phyloP scores from a whole-genome alignment of 371 early-diverging fungal genomes.

The Mucor sp. region DNA sequence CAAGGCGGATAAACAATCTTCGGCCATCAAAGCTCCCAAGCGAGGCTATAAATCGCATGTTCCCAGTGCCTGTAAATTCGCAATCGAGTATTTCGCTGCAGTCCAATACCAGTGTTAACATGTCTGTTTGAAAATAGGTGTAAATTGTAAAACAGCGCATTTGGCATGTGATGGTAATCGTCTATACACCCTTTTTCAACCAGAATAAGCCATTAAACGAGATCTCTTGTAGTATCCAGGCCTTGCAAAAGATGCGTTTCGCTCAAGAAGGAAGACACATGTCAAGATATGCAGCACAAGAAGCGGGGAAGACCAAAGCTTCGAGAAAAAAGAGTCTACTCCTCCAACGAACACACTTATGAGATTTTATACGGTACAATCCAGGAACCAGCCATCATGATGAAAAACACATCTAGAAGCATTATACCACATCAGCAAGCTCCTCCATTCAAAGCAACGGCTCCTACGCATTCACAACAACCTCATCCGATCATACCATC shows the following conservation, averaged over 20 bases:
- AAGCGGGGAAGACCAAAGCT: slow-evolving; percentile 81
- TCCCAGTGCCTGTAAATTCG: slow-evolving; percentile 33
- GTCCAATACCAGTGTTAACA: background rate
- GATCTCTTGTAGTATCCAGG: slow-evolving; percentile 51
- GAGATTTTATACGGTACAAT: slow-evolving; percentile 29
- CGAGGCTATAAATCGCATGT: slow-evolving; percentile 34
- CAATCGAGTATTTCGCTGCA: background rate
- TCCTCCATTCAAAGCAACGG: slow-evolving; percentile 10
- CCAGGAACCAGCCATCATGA: slow-evolving; percentile 21
- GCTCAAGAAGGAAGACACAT: slow-evolving; percentile 72
- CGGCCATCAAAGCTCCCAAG: slow-evolving; percentile 19
- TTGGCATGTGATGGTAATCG: slow-evolving; percentile 53
- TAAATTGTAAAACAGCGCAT: slow-evolving; percentile 52
- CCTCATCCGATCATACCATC: background rate
- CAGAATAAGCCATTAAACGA: background rate
- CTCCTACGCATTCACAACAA: background rate
- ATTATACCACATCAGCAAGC: slow-evolving; percentile 9
- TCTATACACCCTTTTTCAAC: background rate
- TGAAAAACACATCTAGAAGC: slow-evolving; percentile 4
- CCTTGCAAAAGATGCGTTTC: slow-evolving; percentile 81
- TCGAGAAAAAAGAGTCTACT: slow-evolving; percentile 46
- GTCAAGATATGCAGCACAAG: slow-evolving; percentile 79
- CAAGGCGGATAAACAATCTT: slow-evolving; percentile 1
- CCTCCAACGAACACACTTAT: slow-evolving; percentile 20
- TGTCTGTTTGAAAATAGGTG: slow-evolving; percentile 17